Base-by-base conservation (phyloP, 2,329 filamentous ascomycete genomes). In the Botrytis fabae region DNA sequence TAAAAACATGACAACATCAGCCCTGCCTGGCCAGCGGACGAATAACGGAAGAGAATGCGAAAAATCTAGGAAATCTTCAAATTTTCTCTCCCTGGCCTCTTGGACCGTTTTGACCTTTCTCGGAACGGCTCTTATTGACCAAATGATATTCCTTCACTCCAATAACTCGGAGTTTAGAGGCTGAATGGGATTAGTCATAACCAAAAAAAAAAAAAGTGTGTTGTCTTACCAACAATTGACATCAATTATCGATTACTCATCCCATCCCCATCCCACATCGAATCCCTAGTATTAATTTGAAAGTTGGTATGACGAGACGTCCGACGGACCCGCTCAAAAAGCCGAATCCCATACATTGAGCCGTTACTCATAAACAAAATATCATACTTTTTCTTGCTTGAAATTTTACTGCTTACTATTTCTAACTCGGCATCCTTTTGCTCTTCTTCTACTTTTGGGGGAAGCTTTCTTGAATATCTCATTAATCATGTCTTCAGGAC, bases 401-500 rank as follows among this genome's bases (percentile, higher is more conserved):
- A 28, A 12, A 28, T 28, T 40, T 68, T 28, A 20, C 28, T 54
- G 35, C 64, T 40, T 54, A 54, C 46, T 35, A 57, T 35, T 38
- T 20, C 44, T 32, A n/a, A 22, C 10, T 28, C 46, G 38, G n/a
- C 4, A n/a, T 25, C 2, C 8, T n/a, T 38, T 9, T 12, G 18
- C 60, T 40, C 35, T 38, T 65, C 20, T 66, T 65, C 59, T 57
- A 20, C n/a, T 51, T 32, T 38, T 69, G 18, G 63, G 16, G 51
- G n/a, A 57, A 28, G 14, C 4, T 63, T 38, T 65, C 69, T 59
- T 57, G 46, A 62, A 46, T 54, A 48, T 51, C 32, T 51, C 28
- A 22, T 54, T 44, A 76, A 72, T 71, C 64, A 77, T 78, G 77
- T 77, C 79, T 32, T 75, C 76, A 44, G 78, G 78, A 25, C 78